Percentiles rank a stretch among this genome's conserved stretches.
Evolutionary conservation across 2,329 filamentous ascomycete genomes (phyloP).

Genomic region (Pseudocercospora eumusae): DNA sequence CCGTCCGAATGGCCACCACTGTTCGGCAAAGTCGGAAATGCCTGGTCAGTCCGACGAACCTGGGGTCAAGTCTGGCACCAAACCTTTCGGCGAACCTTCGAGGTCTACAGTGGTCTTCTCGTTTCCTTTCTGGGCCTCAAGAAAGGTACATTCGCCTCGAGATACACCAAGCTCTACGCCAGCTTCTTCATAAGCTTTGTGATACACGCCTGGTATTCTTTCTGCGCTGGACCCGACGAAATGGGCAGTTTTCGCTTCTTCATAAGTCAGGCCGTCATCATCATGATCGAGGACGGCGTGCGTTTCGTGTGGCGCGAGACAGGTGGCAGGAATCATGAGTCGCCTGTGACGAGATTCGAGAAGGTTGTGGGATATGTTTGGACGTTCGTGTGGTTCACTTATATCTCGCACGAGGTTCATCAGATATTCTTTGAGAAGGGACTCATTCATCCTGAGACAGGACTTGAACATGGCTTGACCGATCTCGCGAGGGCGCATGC

Average conservation of each 20-base stretch:
- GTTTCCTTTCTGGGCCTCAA: background rate
- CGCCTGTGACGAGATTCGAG: slow-evolving; percentile 1
- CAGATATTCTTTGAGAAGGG: slow-evolving; percentile 1
- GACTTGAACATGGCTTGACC: background rate
- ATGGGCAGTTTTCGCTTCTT: slow-evolving; percentile 7
- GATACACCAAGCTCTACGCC: slow-evolving; percentile 10
- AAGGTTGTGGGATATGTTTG: slow-evolving; percentile 4
- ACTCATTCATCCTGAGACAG: background rate
- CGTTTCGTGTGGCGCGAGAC: background rate
- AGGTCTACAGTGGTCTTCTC: slow-evolving; percentile 2
- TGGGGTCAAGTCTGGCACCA: slow-evolving; percentile 7
- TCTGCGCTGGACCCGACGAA: slow-evolving; percentile 8
- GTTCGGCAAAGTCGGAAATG: background rate
- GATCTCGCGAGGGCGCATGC: background rate
- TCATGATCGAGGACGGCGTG: background rate
- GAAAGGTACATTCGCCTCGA: background rate
- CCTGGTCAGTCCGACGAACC: background rate
- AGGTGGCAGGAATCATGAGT: background rate
- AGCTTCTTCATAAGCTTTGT: slow-evolving; percentile 1
- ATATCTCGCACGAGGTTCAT: background rate
- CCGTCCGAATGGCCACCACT: slow-evolving; percentile 8
- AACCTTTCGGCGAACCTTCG: background rate
- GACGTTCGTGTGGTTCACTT: slow-evolving; percentile 12
- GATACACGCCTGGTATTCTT: slow-evolving; percentile 2
- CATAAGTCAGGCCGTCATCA: slow-evolving; percentile 10